Conservation (phyloP, 129 eudicot species). For the Lonicera japonica region DNA sequence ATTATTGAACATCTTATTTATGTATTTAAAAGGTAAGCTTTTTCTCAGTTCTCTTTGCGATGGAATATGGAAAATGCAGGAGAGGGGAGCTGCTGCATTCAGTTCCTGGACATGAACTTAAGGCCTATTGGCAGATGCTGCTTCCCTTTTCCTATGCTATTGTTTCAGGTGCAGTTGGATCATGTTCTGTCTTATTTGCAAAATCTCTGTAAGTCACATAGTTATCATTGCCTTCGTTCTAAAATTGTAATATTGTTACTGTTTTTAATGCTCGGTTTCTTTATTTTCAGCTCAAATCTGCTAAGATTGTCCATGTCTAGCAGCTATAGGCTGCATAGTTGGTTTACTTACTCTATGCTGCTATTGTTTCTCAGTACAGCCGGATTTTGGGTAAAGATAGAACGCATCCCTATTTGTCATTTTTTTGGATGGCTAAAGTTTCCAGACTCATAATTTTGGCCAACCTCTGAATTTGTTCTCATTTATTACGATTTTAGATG, state of each 20-base stretch:
- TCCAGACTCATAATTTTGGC: not conserved
- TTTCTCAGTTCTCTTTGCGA: not conserved
- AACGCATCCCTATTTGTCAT: not conserved
- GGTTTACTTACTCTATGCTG: constrained; percentile 96
- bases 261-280: not conserved
- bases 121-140: constrained; percentile 75
- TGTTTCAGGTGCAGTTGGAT: constrained; percentile 97
- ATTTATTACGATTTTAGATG: constrained; percentile 54
- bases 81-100: constrained; percentile 71
- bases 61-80: constrained; percentile 45
- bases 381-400: constrained; percentile 84
- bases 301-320: constrained; percentile 88
- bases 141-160: constrained; percentile 93
- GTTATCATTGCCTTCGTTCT: constrained; percentile 3
- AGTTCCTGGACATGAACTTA: constrained; percentile 54
- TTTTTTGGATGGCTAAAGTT: not conserved
- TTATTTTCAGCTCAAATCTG: constrained; percentile 76
- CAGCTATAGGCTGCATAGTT: constrained; percentile 74
- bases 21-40: too few species aligned
- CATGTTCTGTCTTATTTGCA: constrained; percentile 96
- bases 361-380: constrained; percentile 89
- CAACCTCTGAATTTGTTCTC: constrained; percentile 6
- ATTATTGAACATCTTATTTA: too few species aligned
- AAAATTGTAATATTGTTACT: not conserved
- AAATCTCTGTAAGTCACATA: constrained; percentile 75